Evolutionary conservation across 768 basidiomycete species (phyloP), one percentile per base, ranked within the genome.

Genomic region (Dacryopinax primogenitus): DNA sequence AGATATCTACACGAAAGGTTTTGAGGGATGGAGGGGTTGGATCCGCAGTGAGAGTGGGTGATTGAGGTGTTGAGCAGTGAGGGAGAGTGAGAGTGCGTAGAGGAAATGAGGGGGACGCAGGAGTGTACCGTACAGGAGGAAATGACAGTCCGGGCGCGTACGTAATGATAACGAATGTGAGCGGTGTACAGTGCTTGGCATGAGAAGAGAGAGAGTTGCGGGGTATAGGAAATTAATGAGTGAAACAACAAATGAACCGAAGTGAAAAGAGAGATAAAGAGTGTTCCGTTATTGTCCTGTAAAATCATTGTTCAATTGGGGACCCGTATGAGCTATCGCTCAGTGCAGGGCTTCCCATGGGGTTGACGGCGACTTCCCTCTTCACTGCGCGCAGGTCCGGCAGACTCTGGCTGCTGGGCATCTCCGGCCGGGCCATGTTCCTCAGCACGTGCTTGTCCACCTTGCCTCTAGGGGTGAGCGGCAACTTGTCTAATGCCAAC

Each of bases 401-500:
- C 51, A 58, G 26, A 30, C 51, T 58, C 11, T 13, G 26, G 9
- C 51, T 32, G 30, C 26, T 58, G 15, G 51, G 51, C 51, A 58
- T 58, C 26, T 58, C 51, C 11, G 51, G 26, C 6, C 41, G 41
- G 3, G 69, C 71, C 37, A 73, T 44, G 30, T 61, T 33, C n/a
- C 71, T 67, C 15, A 73, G 66, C 3, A 67, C 67, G 4, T 68
- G 51, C 62, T 73, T 72, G 64, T 73, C 74, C 61, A 68, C 67
- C 64, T 72, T 71, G 16, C 78, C 79, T 66, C 82, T 82, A 81
- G 76, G 67, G 26, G 84, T 85, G 68, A 79, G 78, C 7, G 83
- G 83, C 69, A 84, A 80, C 36, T 75, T 73, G 21, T 76, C 76
- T 62, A 84, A 72, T 1, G 75, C 71, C 35, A 81, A 41, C 66